A percentile compares a stretch with the other conserved stretches of the same genome.
Evolutionary conservation across 164 flowering plant species (phyloP).

Genomic region (Vitis riparia): DNA sequence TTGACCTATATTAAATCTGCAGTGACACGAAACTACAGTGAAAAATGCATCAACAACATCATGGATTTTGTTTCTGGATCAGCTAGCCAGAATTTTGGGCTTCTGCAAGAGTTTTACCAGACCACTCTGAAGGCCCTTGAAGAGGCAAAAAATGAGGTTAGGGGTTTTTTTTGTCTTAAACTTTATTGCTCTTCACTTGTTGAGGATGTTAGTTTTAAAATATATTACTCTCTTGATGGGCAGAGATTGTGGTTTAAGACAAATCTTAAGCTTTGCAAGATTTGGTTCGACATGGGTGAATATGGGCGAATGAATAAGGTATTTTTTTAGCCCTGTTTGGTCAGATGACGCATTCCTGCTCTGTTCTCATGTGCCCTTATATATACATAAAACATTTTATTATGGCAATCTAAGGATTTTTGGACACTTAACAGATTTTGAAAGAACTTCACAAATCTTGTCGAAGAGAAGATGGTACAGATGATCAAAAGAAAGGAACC

Average conservation of each 20-base stretch:
- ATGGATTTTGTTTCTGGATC: constrained; percentile 99
- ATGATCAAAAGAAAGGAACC: constrained; percentile 99
- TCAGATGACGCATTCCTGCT: background rate
- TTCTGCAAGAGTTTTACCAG: constrained; percentile 91
- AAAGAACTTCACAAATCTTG: constrained; percentile 98
- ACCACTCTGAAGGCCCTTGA: constrained; percentile 95
- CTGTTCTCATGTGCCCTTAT: background rate
- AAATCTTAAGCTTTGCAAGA: constrained; percentile 96
- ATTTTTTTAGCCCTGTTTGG: constrained; percentile 5
- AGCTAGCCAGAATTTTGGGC: constrained; percentile 88
- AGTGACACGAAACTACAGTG: constrained; percentile 96
- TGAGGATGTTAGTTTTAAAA: background rate
- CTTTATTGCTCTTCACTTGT: background rate
- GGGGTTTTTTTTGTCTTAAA: background rate
- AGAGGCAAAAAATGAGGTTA: constrained; percentile 99
- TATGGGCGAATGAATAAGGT: constrained; percentile 99
- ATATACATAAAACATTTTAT: background rate
- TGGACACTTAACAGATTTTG: constrained; percentile 53
- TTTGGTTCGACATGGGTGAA: constrained; percentile 98
- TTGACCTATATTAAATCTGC: constrained; percentile 96
- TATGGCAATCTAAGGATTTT: background rate
- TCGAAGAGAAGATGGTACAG: constrained; percentile 96
- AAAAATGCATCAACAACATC: constrained; percentile 94
- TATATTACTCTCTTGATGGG: constrained; percentile 10
- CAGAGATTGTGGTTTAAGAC: constrained; percentile 99